Evolutionary conservation across 768 basidiomycete genomes (phyloP), one percentile per base, ranked within the genome.

Genomic region (Termitomyces sp.): DNA sequence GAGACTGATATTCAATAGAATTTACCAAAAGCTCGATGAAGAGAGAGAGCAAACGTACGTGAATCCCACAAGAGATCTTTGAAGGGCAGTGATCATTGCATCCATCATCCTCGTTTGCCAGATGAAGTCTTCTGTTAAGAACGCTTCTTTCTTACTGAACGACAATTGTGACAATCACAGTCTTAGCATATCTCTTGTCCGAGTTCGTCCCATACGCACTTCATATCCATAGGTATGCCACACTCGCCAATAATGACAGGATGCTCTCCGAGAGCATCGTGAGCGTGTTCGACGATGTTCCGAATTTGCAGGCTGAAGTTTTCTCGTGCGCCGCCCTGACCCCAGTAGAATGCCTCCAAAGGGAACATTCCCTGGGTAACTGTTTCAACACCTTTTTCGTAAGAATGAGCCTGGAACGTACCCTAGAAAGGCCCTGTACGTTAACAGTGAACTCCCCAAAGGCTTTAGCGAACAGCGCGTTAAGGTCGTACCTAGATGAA

Each of bases 151-250:
- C 41, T 83, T 75, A 69, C 93, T 95, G 57, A 52, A 53, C 5
- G 14, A 7, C 5, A 6, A 30, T 20, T 5, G 14, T 55, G 30
- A 28, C 26, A 28, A 41, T 18, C 18, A 26, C 41, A 35, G 23
- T 20, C 44, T 55, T 28, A 64, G 56, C n/a, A 30, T 20, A 26
- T 6, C 20, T 18, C 18, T 12, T 13, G 12, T 30, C 18, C 3
- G 10, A 6, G 20, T 30, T 32, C 12, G 6, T 7, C n/a, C 28
- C 2, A 28, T n/a, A 76, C 88, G 46, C 66, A 95, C 94, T 99
- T 98, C 81, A 97, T 85, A 66, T 99, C 97, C 88, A 98, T 96
- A 1, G 96, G 96, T 23, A 98, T 80, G 33, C 96, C 96, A 62
- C 89, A 92, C 71, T 99, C 96, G 20, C 95, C 95, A 59, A 99